Base-by-base conservation (phyloP, 2,329 filamentous ascomycete species). In the Bipolaris oryzae region DNA sequence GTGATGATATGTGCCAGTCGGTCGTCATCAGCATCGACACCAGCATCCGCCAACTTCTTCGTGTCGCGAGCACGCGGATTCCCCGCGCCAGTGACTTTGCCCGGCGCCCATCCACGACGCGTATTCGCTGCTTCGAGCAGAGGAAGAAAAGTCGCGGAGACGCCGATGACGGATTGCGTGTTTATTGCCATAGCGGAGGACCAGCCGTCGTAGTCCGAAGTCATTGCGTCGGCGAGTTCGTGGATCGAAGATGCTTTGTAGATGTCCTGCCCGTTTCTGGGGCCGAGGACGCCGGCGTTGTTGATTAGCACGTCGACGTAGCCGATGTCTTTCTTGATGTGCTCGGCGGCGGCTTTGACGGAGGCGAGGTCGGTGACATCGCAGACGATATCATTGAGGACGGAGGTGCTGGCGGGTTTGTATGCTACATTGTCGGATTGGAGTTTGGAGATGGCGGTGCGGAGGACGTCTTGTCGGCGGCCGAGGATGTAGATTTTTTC, bases 261-360 rank as follows among this genome's bases (percentile, higher is more conserved):
- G 25, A 81, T 71, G 35, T 74, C 73, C 5, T 62, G 72, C 34
- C 75, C 78, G 48, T 77, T 75, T n/a, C 58, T 67, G 0, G 82
- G 81, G 0, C 82, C 79, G 4, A 69, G 66, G 43, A 80, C 73
- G 23, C 83, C 82, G 15, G 82, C 81, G 60, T 84, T 84, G 66
- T 81, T 80, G 65, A 84, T 76, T 0, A 84, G 72, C 21, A 84
- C 76, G 63, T 85, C 81, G 54, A 85, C 77, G 61, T 81, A 77
- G 39, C 78, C 79, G 3, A 67, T 67, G 23, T 83, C 77, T 7
- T 69, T 59, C 5, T 76, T 71, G 41, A 84, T 77, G 1, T 70
- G 69, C n/a, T 74, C 70, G 11, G 78, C 80, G 3, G 76, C 79
- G 4, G 63, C 62, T 16, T 74, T 67, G 28, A 83, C 67, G 13